A percentile compares a stretch with the other conserved stretches of the same genome.
phyloP scores from a whole-genome alignment of 148 eudicot genomes.

The Camellia sinensis region DNA sequence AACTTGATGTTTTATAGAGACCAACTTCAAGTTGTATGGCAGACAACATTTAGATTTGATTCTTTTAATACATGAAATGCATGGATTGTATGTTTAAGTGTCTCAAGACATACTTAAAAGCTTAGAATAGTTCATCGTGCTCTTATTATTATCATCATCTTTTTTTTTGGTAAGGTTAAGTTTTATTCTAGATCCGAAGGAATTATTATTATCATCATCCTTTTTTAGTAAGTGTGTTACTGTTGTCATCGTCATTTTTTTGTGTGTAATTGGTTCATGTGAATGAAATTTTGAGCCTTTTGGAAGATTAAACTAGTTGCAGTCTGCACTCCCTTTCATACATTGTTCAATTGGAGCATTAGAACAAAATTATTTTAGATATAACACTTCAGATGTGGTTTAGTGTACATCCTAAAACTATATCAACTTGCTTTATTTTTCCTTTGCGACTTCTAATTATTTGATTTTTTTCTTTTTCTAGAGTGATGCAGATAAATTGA shows the following conservation, averaged over 20 bases:
- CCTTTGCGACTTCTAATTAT: not conserved
- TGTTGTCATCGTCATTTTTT: too few relatives aligned
- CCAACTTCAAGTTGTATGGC: not conserved
- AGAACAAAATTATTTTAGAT: not conserved
- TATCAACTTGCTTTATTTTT: not conserved
- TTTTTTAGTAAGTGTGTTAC: too few relatives aligned
- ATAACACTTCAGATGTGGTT: not conserved
- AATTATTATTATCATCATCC: too few relatives aligned
- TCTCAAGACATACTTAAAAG: not conserved
- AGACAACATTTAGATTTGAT: not conserved
- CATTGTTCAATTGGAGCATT: not conserved
- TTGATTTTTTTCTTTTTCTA: conserved; percentile 17
- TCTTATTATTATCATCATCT: not conserved
- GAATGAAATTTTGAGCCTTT: not conserved
- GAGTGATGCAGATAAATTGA: conserved; percentile 61
- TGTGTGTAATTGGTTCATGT: not conserved
- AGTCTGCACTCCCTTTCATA: not conserved
- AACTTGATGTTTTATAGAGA: not conserved
- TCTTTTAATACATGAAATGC: not conserved
- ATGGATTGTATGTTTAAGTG: not conserved
- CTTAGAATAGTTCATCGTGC: not conserved
- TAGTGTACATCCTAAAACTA: not conserved
- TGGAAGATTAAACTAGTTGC: not conserved
- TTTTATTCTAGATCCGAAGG: too few relatives aligned
- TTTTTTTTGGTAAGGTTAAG: too few relatives aligned